These are phyloP conservation scores for Dimargaris cristalligena DNA, from an alignment of 192 early-diverging fungal genomes.

Conservation along the genomic window DNA sequence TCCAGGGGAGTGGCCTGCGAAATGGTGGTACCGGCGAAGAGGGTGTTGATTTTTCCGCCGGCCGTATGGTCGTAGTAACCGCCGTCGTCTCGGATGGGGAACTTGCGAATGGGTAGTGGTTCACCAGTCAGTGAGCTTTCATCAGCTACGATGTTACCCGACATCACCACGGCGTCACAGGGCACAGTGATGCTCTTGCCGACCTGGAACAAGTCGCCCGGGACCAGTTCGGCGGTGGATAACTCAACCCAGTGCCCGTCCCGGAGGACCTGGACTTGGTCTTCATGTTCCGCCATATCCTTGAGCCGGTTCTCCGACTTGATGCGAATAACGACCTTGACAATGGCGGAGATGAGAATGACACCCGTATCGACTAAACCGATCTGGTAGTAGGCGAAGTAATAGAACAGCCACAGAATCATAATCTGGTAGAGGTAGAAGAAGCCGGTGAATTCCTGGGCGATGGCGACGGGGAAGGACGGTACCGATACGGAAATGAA, in stretches of 20 bases:
- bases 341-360: constrained; percentile 25
- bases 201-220: constrained; percentile 18
- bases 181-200: constrained; percentile 19
- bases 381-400: constrained; percentile 28
- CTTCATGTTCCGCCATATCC: constrained; percentile 27
- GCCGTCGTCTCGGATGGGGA: constrained; percentile 26
- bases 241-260: constrained; percentile 25
- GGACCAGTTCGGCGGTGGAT: constrained; percentile 21
- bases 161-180: constrained; percentile 34
- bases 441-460: constrained; percentile 32
- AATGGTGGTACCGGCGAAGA: constrained; percentile 38
- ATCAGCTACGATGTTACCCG: constrained; percentile 39
- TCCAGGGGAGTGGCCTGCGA: constrained; percentile 28
- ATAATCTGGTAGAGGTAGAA: constrained; percentile 34
- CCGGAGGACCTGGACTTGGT: constrained; percentile 24
- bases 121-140: constrained; percentile 45
- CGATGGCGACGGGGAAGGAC: constrained; percentile 26
- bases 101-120: constrained; percentile 45
- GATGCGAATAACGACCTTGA: constrained; percentile 27
- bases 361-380: constrained; percentile 27
- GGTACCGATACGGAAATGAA: constrained; percentile 37
- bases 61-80: constrained; percentile 15
- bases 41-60: constrained; percentile 15
- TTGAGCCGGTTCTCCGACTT: constrained; percentile 28
- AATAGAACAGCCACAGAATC: constrained; percentile 32